These are phyloP conservation scores for Limnomonas spitsbergensis DNA, from an alignment of 139 green algal genomes.

Conservation along the genomic window DNA sequence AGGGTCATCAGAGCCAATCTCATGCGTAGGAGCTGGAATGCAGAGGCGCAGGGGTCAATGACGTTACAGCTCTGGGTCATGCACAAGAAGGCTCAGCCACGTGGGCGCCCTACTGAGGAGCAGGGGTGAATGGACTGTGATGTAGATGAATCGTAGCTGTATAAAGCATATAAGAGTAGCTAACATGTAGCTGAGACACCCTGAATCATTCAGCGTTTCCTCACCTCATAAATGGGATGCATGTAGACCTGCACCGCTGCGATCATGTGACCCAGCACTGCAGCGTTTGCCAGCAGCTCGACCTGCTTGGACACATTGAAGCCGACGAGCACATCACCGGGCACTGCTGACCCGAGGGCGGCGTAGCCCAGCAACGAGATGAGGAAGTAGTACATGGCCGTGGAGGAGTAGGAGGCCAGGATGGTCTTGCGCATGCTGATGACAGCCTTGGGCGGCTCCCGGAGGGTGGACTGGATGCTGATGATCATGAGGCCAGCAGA, in stretches of 20 bases:
- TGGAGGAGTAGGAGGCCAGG: conserved; percentile 36
- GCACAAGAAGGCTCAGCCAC: background rate
- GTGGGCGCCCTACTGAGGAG: background rate
- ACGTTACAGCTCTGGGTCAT: no score
- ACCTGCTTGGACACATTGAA: conserved; percentile 36
- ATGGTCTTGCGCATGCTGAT: conserved; percentile 56
- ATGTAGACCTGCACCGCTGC: conserved; percentile 27
- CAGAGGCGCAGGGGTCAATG: no score
- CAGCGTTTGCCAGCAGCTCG: conserved; percentile 51
- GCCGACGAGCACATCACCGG: conserved; percentile 58
- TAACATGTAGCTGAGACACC: no score
- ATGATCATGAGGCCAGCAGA: background rate
- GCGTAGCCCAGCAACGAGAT: conserved; percentile 54
- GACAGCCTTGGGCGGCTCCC: conserved; percentile 33
- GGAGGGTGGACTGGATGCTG: conserved; percentile 37
- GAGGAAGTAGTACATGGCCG: conserved; percentile 54
- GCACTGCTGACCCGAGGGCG: conserved; percentile 48
- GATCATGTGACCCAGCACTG: conserved; percentile 65
- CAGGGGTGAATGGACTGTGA: background rate
- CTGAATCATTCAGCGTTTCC: background rate
- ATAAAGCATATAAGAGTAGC: background rate
- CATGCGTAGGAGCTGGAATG: no score
- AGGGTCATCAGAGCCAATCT: no score
- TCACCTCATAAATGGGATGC: background rate
- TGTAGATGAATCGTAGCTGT: background rate